These are phyloP conservation scores for Ceratorhiza oryzae-sativae DNA, from an alignment of 1,284 basidiomycete species.

Conservation along the genomic window DNA sequence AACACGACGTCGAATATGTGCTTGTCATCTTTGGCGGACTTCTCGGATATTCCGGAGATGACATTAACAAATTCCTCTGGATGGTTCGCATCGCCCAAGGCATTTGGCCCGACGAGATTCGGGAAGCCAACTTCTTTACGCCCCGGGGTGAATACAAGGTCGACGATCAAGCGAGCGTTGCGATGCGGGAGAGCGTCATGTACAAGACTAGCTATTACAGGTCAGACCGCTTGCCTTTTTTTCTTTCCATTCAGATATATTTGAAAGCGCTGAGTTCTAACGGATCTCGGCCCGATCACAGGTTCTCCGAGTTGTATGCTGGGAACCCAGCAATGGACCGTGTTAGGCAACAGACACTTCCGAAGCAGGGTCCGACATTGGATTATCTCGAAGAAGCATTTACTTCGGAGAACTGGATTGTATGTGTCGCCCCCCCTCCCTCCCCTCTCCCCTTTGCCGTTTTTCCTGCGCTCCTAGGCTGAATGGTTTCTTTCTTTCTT, in stretches of 20 bases:
- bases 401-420: conserved; percentile 98
- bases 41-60: conserved; percentile 97
- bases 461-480: too few relatives aligned
- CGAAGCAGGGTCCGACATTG: conserved; percentile 74
- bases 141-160: conserved; percentile 93
- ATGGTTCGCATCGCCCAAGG: conserved; percentile 98
- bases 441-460: too few relatives aligned
- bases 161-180: conserved; percentile 82
- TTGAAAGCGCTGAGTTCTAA: too few relatives aligned
- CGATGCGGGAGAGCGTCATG: conserved; percentile 98
- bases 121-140: conserved; percentile 94
- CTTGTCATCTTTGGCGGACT: conserved; percentile 98
- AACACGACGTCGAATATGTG: conserved; percentile 98
- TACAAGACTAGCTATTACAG: conserved; percentile 98
- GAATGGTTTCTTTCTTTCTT: too few relatives aligned
- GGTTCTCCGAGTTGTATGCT: conserved; percentile 85
- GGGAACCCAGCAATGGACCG: conserved; percentile 77
- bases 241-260: too few relatives aligned
- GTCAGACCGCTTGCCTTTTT: conserved; percentile 55
- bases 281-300: too few relatives aligned
- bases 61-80: conserved; percentile 99
- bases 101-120: conserved; percentile 98
- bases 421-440: too few relatives aligned
- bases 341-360: conserved; percentile 82
- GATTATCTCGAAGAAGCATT: conserved; percentile 95